These are phyloP conservation scores for Annulohypoxylon bovei DNA, from an alignment of 495 filamentous ascomycete genomes.

Conservation along the genomic window DNA sequence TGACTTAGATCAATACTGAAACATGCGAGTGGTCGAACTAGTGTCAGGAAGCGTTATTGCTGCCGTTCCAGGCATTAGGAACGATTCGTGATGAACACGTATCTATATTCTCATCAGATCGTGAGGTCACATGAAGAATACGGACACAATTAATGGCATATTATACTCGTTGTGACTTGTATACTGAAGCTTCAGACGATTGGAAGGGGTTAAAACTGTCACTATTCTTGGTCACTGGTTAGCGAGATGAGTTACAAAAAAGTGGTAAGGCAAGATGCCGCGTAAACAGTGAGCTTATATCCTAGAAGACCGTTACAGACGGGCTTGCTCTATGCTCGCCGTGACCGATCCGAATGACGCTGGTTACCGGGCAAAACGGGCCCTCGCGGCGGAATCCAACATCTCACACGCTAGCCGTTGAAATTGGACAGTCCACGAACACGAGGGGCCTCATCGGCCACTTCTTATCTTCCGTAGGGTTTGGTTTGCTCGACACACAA, in stretches of 20 bases:
- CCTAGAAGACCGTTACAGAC: not conserved
- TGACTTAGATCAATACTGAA: slow-evolving; percentile 36
- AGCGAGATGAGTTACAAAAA: not conserved
- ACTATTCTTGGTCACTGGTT: not conserved
- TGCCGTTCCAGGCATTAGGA: not conserved
- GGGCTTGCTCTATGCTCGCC: not conserved
- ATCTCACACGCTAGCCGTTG: slow-evolving; percentile 14
- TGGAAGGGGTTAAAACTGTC: not conserved
- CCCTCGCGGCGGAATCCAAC: slow-evolving; percentile 25
- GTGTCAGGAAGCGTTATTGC: slow-evolving; percentile 39
- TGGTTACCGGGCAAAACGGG: slow-evolving; percentile 17
- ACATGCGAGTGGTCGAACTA: slow-evolving; percentile 29
- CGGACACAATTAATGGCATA: not conserved
- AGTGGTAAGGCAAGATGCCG: not conserved
- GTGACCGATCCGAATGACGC: not conserved
- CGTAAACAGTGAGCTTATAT: not conserved
- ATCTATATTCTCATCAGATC: not conserved
- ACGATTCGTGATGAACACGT: not conserved
- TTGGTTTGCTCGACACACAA: not conserved
- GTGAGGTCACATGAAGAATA: not conserved
- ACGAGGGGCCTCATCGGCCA: slow-evolving; percentile 2
- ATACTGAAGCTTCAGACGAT: not conserved
- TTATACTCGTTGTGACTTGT: not conserved
- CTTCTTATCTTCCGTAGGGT: not conserved
- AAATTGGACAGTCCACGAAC: slow-evolving; percentile 17